Conservation (phyloP, 352 stramenopile genomes). For the Halophytophthora polymorphica region DNA sequence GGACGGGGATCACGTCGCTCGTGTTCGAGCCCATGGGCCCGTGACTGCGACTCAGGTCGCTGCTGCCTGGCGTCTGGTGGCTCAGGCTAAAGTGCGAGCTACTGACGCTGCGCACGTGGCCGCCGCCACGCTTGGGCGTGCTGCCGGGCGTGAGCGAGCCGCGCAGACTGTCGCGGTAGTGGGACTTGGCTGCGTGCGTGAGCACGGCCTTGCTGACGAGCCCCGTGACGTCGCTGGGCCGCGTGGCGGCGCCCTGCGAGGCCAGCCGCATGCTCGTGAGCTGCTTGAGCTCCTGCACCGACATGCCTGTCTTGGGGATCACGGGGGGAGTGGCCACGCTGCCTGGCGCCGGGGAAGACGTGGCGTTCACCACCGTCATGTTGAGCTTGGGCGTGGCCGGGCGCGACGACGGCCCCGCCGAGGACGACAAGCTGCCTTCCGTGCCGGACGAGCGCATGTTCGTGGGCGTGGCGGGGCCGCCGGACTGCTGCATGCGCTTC, state of each 20-base stretch:
- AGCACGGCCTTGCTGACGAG: constrained; percentile 77
- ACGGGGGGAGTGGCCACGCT: constrained; percentile 30
- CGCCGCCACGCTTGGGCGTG: constrained; percentile 46
- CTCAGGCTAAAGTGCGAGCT: constrained; percentile 31
- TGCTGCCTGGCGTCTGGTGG: constrained; percentile 14
- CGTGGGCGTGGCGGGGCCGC: constrained; percentile 42
- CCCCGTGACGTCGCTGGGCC: constrained; percentile 64
- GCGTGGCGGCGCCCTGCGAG: constrained; percentile 58
- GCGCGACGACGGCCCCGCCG: constrained; percentile 23
- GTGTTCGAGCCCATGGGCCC: constrained; percentile 19
- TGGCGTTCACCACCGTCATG: constrained; percentile 48
- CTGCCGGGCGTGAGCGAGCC: constrained; percentile 50
- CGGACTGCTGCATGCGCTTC: constrained; percentile 76
- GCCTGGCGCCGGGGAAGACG: constrained; percentile 16
- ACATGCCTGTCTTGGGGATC: constrained; percentile 79
- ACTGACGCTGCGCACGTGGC: constrained; percentile 29
- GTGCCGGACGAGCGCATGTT: neutral
- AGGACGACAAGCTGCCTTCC: constrained; percentile 3
- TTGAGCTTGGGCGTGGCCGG: constrained; percentile 65
- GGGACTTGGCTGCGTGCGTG: constrained; percentile 69
- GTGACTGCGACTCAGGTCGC: constrained; percentile 26
- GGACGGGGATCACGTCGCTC: constrained; percentile 30
- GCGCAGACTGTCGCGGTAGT: constrained; percentile 70
- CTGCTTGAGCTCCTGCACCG: constrained; percentile 85
- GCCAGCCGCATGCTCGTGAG: constrained; percentile 75